Evolutionary conservation across 2,329 filamentous ascomycete genomes (phyloP), one percentile per base, ranked within the genome.

Genomic region (Venturia oleaginea): DNA sequence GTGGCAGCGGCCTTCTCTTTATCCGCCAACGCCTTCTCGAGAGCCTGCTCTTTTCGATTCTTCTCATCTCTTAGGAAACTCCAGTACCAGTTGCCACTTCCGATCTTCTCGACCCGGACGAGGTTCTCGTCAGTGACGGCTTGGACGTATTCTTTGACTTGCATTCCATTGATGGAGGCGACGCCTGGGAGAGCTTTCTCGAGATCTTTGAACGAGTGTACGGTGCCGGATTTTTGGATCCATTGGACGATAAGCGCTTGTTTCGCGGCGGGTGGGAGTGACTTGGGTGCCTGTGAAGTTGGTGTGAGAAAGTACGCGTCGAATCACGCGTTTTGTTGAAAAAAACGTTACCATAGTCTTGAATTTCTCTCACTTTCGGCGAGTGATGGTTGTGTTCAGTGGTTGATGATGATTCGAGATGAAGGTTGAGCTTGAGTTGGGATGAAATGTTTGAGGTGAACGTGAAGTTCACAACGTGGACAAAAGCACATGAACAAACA

Each of bases 1-100:
- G 67, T 67, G 8, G 69, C 69, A 54, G 67, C 68, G 32, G 73
- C 72, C 67, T 77, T 80, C 62, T 72, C 70, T 62, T 73, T 70
- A 32, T 78, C 76, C 19, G 72, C 70, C 42, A 72, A 72, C 0
- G 75, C 75, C 32, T 74, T 74, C 3, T 70, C 71, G 32, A 79
- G 71, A 8, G 71, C 70, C 51, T 66, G 68, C 65, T 83, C 75
- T 64, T 75, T 77, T 22, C 74, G 72, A 59, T 79, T 80, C 70
- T 78, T 81, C 70, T 83, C 83, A 63, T 87, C 84, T 34, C 80
- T 84, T 22, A 75, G 78, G 71, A 88, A 89, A 67, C 80, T 82
- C 86, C 86, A 89, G 75, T 88, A 89, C 86, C 86, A 89, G 72
- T 89, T 89, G 34, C 85, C 86, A 67, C 80, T 86, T 54, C 86